Conservation (phyloP, 208 protist species). For the Tritrichomonas foetus region DNA sequence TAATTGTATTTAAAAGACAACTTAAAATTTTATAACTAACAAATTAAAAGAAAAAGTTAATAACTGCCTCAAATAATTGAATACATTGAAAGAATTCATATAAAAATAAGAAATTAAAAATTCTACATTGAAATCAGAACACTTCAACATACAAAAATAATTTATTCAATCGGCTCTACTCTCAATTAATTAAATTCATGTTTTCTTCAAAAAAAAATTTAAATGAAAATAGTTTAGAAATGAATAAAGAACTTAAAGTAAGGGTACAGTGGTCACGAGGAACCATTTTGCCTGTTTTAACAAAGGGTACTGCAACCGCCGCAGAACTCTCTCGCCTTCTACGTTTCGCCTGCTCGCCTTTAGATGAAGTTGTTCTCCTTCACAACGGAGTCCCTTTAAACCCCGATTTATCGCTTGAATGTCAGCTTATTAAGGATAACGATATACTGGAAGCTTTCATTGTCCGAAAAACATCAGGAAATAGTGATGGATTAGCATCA, state of each 20-base stretch:
- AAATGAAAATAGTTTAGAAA: not conserved
- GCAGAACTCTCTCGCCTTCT: not conserved
- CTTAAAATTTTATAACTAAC: too few species aligned
- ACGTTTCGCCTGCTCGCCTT: not conserved
- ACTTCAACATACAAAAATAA: too few species aligned
- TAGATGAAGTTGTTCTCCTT: not conserved
- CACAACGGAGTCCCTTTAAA: not conserved
- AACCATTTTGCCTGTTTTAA: not conserved
- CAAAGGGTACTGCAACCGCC: not conserved
- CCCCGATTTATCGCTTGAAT: not conserved
- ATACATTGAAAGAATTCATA: too few species aligned
- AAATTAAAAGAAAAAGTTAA: too few species aligned
- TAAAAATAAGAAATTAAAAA: too few species aligned
- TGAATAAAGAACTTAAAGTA: not conserved
- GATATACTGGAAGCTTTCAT: not conserved
- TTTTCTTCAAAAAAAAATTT: too few species aligned
- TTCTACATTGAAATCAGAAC: too few species aligned
- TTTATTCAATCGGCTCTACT: too few species aligned
- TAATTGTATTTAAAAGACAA: too few species aligned
- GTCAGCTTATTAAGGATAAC: not conserved
- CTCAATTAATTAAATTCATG: too few species aligned
- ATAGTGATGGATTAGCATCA: not conserved
- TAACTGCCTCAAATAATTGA: too few species aligned
- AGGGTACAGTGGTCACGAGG: not conserved
- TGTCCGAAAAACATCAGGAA: not conserved